Evolutionary conservation across 495 filamentous ascomycete genomes (phyloP).

Genomic region (Neurospora hispaniola): DNA sequence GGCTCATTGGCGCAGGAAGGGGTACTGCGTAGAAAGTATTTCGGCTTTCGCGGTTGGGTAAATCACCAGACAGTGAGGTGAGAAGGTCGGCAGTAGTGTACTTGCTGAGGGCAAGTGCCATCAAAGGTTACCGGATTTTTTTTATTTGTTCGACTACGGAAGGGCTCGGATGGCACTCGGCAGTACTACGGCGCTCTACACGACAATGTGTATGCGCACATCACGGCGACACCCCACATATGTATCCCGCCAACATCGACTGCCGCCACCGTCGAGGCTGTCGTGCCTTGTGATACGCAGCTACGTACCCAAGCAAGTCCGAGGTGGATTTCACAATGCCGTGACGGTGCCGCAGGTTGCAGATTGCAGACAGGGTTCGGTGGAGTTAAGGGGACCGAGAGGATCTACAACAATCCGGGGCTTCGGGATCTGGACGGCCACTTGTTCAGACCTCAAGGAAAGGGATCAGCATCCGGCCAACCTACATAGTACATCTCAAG

Average conservation of each 20-base stretch:
- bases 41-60: not conserved
- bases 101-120: not conserved
- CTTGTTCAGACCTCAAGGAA: not conserved
- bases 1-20: not conserved
- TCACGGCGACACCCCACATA: not conserved
- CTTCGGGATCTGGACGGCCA: not conserved
- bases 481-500: not conserved
- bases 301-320: not conserved
- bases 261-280: not conserved
- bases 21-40: not conserved
- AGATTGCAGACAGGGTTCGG: not conserved
- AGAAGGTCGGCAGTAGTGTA: not conserved
- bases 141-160: not conserved
- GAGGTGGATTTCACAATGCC: not conserved
- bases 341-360: not conserved
- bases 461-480: not conserved
- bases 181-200: not conserved
- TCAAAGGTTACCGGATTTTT: not conserved
- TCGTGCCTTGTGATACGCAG: not conserved
- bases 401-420: not conserved
- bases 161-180: not conserved
- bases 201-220: not conserved
- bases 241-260: not conserved
- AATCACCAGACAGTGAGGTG: not conserved
- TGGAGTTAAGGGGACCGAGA: not conserved